These are phyloP conservation scores for Boletales sp. DNA, from an alignment of 768 basidiomycete species.

Conservation along the genomic window DNA sequence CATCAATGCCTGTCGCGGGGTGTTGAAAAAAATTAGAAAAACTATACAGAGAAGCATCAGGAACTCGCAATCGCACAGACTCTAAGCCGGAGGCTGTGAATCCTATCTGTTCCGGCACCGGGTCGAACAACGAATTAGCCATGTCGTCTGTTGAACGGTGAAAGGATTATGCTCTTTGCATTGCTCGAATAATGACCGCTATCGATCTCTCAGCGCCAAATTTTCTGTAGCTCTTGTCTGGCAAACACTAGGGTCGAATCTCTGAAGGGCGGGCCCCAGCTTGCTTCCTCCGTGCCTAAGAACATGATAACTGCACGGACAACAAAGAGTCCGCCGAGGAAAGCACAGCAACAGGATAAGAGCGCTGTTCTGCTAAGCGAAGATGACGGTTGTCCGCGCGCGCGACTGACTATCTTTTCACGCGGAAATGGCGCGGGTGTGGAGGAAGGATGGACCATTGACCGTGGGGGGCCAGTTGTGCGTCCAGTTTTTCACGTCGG, in stretches of 20 bases:
- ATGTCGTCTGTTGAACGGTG: too few species aligned
- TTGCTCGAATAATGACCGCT: conserved; percentile 90
- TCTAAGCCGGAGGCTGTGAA: too few species aligned
- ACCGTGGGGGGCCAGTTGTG: conserved; percentile 21
- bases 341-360: conserved; percentile 48
- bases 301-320: conserved; percentile 41
- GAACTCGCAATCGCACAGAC: too few species aligned
- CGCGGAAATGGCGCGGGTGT: conserved; percentile 60
- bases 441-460: conserved; percentile 56
- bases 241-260: conserved; percentile 69
- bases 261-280: conserved; percentile 30
- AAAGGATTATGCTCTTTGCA: too few species aligned
- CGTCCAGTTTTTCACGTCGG: not conserved
- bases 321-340: conserved; percentile 49
- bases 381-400: conserved; percentile 29
- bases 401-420: conserved; percentile 54
- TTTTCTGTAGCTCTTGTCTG: conserved; percentile 69
- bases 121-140: too few species aligned
- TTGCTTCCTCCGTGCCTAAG: conserved; percentile 42
- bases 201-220: conserved; percentile 93
- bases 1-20: conserved; percentile 79
- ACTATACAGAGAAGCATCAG: too few species aligned
- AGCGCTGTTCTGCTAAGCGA: conserved; percentile 54
- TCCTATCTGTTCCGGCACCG: too few species aligned
- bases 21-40: too few species aligned